Evolutionary conservation across 352 stramenopile genomes (phyloP).

Genomic region (Phytophthora lateralis): DNA sequence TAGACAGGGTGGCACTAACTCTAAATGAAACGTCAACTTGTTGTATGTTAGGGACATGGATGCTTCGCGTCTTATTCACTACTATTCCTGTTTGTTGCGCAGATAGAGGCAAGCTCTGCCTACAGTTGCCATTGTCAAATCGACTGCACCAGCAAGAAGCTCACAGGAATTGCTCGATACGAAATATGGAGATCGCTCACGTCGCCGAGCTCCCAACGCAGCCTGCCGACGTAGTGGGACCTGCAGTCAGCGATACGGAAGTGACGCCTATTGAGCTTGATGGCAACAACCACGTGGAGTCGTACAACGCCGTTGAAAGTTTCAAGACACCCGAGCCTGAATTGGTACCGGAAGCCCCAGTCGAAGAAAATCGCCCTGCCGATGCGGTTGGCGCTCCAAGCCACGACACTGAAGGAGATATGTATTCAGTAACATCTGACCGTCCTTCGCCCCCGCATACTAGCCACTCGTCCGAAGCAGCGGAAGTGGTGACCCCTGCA

Average conservation of each 20-base stretch:
- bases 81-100: not conserved
- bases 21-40: constrained; percentile 26
- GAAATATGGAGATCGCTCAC: constrained; percentile 23
- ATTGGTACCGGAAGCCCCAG: not conserved
- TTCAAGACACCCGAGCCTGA: constrained; percentile 10
- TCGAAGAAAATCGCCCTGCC: constrained; percentile 18
- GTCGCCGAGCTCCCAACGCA: constrained; percentile 9
- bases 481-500: constrained; percentile 31
- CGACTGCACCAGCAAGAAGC: constrained; percentile 6
- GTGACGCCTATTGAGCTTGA: not conserved
- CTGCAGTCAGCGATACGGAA: constrained; percentile 17
- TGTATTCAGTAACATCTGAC: not conserved
- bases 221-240: constrained; percentile 13
- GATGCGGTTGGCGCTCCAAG: constrained; percentile 1
- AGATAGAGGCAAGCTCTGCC: not conserved
- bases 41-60: constrained; percentile 14
- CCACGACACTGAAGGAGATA: not conserved
- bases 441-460: not conserved
- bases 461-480: constrained; percentile 2
- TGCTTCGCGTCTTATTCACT: constrained; percentile 11
- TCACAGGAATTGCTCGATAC: not conserved
- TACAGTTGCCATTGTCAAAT: constrained; percentile 19
- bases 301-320: not conserved
- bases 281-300: constrained; percentile 13
- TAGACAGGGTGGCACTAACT: constrained; percentile 3